Evolutionary conservation across 2,329 filamentous ascomycete genomes (phyloP).

Genomic region (Bimuria novae-zelandiae): DNA sequence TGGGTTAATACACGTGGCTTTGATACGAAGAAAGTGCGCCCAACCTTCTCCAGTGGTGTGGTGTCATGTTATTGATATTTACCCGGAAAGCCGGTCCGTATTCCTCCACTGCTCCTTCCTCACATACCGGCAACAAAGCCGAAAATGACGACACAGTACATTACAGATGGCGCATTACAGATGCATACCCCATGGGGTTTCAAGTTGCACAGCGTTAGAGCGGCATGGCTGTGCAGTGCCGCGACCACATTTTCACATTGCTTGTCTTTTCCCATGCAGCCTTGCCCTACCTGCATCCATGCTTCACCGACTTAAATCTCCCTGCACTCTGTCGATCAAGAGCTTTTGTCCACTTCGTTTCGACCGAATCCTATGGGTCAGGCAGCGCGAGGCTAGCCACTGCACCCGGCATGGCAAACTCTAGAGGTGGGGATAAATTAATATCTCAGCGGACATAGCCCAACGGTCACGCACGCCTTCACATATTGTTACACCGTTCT

Average conservation of each 20-base stretch:
- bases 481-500: neutral
- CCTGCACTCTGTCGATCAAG: neutral
- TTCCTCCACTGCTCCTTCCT: neutral
- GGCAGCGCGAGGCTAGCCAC: neutral
- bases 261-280: too few relatives aligned
- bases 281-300: too few relatives aligned
- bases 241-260: neutral
- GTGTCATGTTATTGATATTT: too few relatives aligned
- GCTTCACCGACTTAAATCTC: too few relatives aligned
- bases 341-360: neutral
- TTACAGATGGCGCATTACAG: neutral
- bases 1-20: too few relatives aligned
- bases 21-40: too few relatives aligned
- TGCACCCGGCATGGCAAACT: neutral
- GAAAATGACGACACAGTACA: neutral
- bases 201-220: neutral
- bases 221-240: neutral
- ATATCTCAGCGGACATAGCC: neutral
- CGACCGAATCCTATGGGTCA: neutral
- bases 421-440: conserved; percentile 8
- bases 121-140: neutral
- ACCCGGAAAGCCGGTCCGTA: conserved; percentile 6
- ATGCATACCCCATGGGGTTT: conserved; percentile 4
- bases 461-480: conserved; percentile 3
- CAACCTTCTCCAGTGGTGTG: too few relatives aligned